Conservation (phyloP, 148 eudicot genomes). For the Euryodendron excelsum region DNA sequence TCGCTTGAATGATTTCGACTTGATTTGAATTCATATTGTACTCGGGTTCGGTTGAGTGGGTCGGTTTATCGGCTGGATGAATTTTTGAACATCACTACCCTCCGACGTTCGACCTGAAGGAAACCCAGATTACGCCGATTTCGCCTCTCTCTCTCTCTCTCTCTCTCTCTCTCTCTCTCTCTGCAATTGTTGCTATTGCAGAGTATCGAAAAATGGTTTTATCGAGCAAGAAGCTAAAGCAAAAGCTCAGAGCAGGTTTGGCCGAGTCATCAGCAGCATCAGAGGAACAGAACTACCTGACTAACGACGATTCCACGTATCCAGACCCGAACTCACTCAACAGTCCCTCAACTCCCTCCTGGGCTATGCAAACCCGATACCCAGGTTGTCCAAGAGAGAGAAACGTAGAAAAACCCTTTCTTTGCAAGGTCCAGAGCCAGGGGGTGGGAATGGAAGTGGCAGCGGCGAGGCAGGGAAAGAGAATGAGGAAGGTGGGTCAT, state of each 20-base stretch:
- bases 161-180: too few relatives aligned
- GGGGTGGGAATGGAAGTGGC: constrained; percentile 11
- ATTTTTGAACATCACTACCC: too few relatives aligned
- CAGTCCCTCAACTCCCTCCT: constrained; percentile 42
- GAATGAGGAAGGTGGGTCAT: constrained; percentile 9
- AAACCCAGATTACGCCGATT: too few relatives aligned
- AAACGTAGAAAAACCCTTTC: constrained; percentile 40
- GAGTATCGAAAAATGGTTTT: constrained; percentile 50
- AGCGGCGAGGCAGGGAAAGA: constrained; percentile 12
- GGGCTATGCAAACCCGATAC: constrained; percentile 35
- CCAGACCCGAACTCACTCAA: constrained; percentile 21
- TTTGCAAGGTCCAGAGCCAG: constrained; percentile 15
- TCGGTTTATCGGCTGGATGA: too few relatives aligned
- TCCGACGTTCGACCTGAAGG: too few relatives aligned
- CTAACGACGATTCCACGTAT: constrained; percentile 13
- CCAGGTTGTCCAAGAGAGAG: constrained; percentile 58
- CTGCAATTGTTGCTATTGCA: too few relatives aligned
- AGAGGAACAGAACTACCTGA: too few relatives aligned
- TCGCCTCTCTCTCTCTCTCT: background rate
- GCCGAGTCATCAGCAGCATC: constrained; percentile 30
- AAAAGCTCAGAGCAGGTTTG: constrained; percentile 52
- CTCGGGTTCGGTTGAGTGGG: too few relatives aligned
- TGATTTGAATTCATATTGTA: too few relatives aligned
- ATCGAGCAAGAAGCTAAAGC: constrained; percentile 82
- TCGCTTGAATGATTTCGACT: too few relatives aligned